Evolutionary conservation across 2,329 filamentous ascomycete species (phyloP).

Genomic region (Hypoxylon sp.): DNA sequence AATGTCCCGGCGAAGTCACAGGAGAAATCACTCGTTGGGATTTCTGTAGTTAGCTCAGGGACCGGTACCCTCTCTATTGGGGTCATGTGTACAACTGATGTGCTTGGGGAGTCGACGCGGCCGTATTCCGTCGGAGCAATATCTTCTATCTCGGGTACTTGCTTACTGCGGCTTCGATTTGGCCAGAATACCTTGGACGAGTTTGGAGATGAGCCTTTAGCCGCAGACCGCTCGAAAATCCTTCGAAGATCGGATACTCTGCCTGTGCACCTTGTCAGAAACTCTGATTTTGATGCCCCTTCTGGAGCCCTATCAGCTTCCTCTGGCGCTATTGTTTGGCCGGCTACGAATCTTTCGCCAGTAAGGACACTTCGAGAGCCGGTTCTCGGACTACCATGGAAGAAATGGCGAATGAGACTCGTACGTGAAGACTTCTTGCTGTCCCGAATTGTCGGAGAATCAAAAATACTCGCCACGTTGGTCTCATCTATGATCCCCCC

Average conservation of each 20-base stretch:
- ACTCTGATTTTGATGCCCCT: slow-evolving; percentile 19
- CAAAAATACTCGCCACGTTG: not conserved
- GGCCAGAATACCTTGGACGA: slow-evolving; percentile 48
- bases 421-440: slow-evolving; percentile 9
- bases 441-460: not conserved
- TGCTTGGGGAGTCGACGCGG: slow-evolving; percentile 28
- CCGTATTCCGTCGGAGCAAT: slow-evolving; percentile 1
- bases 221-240: slow-evolving; percentile 50
- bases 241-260: slow-evolving; percentile 53
- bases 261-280: slow-evolving; percentile 29
- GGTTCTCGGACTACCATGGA: slow-evolving; percentile 11
- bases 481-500: not conserved
- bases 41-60: slow-evolving; percentile 51
- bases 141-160: slow-evolving; percentile 26
- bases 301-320: slow-evolving; percentile 7
- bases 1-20: slow-evolving; percentile 47
- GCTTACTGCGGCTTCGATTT: slow-evolving; percentile 26
- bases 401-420: slow-evolving; percentile 17
- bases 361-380: not conserved
- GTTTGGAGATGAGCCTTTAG: slow-evolving; percentile 38
- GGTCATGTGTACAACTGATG: slow-evolving; percentile 22
- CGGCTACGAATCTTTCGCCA: not conserved
- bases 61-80: slow-evolving; percentile 41
- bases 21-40: slow-evolving; percentile 51
- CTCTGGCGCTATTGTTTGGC: not conserved